A percentile compares a stretch with the other conserved stretches of the same genome.
These are phyloP conservation scores for Candida xyloterini DNA, from an alignment of 805 yeast species.

Conservation along the genomic window DNA sequence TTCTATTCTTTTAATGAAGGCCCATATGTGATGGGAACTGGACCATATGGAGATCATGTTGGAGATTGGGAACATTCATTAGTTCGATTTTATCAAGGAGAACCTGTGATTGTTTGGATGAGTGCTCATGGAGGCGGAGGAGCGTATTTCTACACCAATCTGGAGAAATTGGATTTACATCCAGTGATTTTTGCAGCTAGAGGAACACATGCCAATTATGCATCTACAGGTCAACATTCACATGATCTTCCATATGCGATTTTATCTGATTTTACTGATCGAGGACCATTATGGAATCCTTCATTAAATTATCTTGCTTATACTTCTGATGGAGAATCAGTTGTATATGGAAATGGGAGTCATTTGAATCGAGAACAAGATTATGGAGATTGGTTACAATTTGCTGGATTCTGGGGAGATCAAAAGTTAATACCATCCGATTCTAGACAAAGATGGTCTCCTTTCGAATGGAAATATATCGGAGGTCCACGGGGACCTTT, in stretches of 20 bases:
- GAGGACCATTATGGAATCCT: constrained; percentile 97
- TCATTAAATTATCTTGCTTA: constrained; percentile 76
- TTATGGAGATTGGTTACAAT: constrained; percentile 77
- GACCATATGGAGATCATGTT: constrained; percentile 95
- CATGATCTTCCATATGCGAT: constrained; percentile 94
- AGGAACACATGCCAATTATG: constrained; percentile 97
- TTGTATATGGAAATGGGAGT: constrained; percentile 46
- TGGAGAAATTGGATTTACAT: constrained; percentile 59
- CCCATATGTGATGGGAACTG: constrained; percentile 95
- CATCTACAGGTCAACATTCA: constrained; percentile 92
- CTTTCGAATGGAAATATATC: constrained; percentile 86
- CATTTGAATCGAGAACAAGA: constrained; percentile 49
- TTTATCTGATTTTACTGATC: constrained; percentile 86
- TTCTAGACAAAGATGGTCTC: constrained; percentile 79
- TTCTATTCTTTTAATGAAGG: constrained; percentile 93
- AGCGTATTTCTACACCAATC: constrained; percentile 73
- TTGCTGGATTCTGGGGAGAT: constrained; percentile 90
- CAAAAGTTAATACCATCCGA: constrained; percentile 61
- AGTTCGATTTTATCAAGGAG: constrained; percentile 77
- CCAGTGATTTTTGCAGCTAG: constrained; percentile 88
- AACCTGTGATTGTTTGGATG: constrained; percentile 89
- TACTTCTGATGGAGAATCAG: constrained; percentile 60
- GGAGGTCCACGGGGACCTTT: constrained; percentile 95
- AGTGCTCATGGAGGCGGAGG: constrained; percentile 98
- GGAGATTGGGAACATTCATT: constrained; percentile 98